Percentiles rank a stretch among this genome's conserved stretches.
These are phyloP conservation scores for Daldinia grandis DNA, from an alignment of 495 filamentous ascomycete species.

Conservation along the genomic window DNA sequence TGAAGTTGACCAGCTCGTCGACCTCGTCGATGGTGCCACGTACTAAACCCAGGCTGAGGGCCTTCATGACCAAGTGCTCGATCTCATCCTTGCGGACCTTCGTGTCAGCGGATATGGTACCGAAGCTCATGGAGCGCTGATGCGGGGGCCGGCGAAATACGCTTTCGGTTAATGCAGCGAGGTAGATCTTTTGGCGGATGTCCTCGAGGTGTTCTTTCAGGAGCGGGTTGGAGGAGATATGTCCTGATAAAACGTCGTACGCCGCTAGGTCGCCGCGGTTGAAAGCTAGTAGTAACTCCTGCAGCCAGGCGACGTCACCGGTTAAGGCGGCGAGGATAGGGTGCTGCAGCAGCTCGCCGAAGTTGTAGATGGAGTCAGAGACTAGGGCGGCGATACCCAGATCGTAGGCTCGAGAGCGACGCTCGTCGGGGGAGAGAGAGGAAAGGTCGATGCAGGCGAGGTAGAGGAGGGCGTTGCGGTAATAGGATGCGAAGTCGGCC, in stretches of 20 bases:
- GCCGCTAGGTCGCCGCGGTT: conserved; percentile 92
- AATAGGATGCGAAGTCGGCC: conserved; percentile 91
- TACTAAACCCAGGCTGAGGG: conserved; percentile 88
- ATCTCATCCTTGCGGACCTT: conserved; percentile 91
- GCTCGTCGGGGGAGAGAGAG: conserved; percentile 74
- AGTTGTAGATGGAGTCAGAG: conserved; percentile 97
- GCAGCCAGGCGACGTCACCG: conserved; percentile 77
- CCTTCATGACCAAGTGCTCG: conserved; percentile 99
- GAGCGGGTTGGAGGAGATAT: conserved; percentile 79
- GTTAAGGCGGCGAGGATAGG: conserved; percentile 88
- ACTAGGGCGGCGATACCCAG: conserved; percentile 91
- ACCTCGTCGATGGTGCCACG: conserved; percentile 97
- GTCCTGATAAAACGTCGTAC: conserved; percentile 80
- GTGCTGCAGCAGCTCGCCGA: conserved; percentile 97
- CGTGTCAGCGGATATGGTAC: conserved; percentile 86
- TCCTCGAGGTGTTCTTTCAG: conserved; percentile 80
- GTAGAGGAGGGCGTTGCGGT: conserved; percentile 97
- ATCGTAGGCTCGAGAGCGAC: conserved; percentile 85
- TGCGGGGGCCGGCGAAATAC: conserved; percentile 96
- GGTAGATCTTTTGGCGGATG: conserved; percentile 96
- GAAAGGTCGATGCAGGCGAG: conserved; percentile 92
- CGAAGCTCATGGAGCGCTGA: conserved; percentile 91
- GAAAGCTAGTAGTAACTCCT: conserved; percentile 94
- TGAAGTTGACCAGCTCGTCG: conserved; percentile 89
- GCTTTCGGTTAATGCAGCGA: conserved; percentile 92